These are phyloP conservation scores for Claviceps sp. DNA, from an alignment of 2,329 filamentous ascomycete genomes.

Conservation along the genomic window DNA sequence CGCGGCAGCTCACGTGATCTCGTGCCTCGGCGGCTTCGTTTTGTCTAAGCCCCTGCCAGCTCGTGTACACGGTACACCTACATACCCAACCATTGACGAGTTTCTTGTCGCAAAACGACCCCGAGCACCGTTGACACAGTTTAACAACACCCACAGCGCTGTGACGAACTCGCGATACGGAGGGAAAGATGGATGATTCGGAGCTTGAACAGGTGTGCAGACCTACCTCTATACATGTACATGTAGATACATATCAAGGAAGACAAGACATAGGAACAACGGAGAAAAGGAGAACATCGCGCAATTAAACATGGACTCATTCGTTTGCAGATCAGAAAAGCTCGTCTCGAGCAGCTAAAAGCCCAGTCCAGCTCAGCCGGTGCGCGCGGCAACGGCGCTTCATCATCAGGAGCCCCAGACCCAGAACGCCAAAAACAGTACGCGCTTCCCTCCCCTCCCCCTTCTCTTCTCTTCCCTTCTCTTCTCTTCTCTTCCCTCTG, in stretches of 20 bases:
- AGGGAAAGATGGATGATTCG: conserved; percentile 27
- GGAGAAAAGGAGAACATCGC: not conserved
- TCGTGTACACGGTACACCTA: no score
- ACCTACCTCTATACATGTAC: not conserved
- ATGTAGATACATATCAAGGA: not conserved
- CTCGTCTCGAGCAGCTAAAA: conserved; percentile 87
- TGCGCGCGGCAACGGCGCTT: conserved; percentile 24
- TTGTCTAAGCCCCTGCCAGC: no score
- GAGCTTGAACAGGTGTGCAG: conserved; percentile 26
- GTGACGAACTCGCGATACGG: not conserved
- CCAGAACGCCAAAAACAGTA: conserved; percentile 47
- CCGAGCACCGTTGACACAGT: no score
- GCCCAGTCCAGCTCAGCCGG: conserved; percentile 44
- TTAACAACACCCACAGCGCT: no score
- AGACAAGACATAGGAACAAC: not conserved
- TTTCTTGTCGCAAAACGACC: no score
- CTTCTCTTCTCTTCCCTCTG: not conserved
- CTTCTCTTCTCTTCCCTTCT: not conserved
- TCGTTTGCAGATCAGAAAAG: conserved; percentile 61
- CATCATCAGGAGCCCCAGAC: conserved; percentile 25
- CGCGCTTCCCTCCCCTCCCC: not conserved
- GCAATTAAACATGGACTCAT: not conserved
- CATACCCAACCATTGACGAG: no score
- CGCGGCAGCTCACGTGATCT: no score
- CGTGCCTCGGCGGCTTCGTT: no score